Conservation (phyloP, 2,329 filamentous ascomycete species). For the Curvularia sp. region DNA sequence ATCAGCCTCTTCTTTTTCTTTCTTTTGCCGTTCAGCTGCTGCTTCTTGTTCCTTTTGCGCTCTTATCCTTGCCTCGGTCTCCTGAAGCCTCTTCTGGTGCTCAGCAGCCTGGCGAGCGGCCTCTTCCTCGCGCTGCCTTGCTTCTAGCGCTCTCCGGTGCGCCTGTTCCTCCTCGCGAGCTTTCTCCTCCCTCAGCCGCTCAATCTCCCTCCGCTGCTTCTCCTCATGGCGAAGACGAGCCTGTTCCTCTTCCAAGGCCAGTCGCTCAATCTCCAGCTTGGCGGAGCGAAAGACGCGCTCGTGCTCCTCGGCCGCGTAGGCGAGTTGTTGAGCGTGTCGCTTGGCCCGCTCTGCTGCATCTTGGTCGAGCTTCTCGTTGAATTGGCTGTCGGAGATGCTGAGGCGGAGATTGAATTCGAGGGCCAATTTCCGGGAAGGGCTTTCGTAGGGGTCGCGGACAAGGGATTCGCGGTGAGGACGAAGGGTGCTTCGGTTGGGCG, state of each 20-base stretch:
- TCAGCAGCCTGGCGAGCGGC: slow-evolving; percentile 38
- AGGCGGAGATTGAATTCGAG: slow-evolving; percentile 55
- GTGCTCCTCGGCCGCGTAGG: slow-evolving; percentile 70
- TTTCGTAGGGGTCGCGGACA: slow-evolving; percentile 38
- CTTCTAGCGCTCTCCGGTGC: slow-evolving; percentile 45
- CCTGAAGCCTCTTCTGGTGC: slow-evolving; percentile 39
- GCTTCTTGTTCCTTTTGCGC: slow-evolving; percentile 44
- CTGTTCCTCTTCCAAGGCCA: slow-evolving; percentile 54
- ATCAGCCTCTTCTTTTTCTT: slow-evolving; percentile 41
- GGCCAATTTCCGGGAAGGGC: slow-evolving; percentile 46
- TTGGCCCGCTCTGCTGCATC: slow-evolving; percentile 69
- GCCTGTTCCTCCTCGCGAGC: slow-evolving; percentile 52
- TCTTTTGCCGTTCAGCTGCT: slow-evolving; percentile 36
- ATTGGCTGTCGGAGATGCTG: slow-evolving; percentile 53
- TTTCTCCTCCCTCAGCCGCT: slow-evolving; percentile 54
- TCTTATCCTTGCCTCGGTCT: slow-evolving; percentile 41
- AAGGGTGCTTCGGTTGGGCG: slow-evolving; percentile 38
- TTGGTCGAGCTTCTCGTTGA: slow-evolving; percentile 67
- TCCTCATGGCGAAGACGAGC: slow-evolving; percentile 45
- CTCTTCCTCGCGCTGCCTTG: slow-evolving; percentile 44
- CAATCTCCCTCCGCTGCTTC: slow-evolving; percentile 48
- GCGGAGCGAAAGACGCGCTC: slow-evolving; percentile 67
- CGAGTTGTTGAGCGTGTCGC: slow-evolving; percentile 70
- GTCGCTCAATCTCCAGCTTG: slow-evolving; percentile 60
- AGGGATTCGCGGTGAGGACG: slow-evolving; percentile 36